These are phyloP conservation scores for Skeletonema marinoi DNA, from an alignment of 108 stramenopile species.

Conservation along the genomic window DNA sequence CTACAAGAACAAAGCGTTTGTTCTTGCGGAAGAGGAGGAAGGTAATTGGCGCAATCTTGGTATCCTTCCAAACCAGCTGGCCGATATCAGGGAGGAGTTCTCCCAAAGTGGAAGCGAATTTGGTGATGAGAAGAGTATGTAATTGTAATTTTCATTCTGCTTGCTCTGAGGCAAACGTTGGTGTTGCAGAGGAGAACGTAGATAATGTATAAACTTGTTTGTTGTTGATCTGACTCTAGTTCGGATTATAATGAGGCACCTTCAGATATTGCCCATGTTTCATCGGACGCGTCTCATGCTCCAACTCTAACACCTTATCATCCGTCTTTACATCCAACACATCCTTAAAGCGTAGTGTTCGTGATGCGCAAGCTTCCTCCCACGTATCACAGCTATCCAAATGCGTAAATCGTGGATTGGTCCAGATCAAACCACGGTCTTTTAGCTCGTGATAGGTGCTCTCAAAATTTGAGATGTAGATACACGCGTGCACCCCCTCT, in stretches of 20 bases:
- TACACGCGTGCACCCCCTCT: conserved; percentile 49
- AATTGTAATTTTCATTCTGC: neutral
- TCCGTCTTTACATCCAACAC: conserved; percentile 35
- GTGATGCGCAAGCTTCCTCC: conserved; percentile 52
- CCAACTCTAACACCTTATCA: conserved; percentile 37
- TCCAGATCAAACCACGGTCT: conserved; percentile 40
- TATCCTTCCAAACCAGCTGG: neutral
- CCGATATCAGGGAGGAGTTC: neutral
- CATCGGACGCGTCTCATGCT: conserved; percentile 53
- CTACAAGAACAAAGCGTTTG: conserved; percentile 13
- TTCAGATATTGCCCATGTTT: conserved; percentile 49
- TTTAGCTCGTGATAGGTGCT: conserved; percentile 23
- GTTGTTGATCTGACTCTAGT: conserved; percentile 2
- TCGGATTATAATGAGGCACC: conserved; percentile 31
- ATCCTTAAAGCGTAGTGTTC: conserved; percentile 53
- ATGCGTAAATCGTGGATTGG: conserved; percentile 54
- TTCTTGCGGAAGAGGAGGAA: conserved; percentile 29
- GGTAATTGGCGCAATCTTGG: conserved; percentile 2
- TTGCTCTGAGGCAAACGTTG: neutral
- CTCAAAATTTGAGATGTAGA: conserved; percentile 46
- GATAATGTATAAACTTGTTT: neutral
- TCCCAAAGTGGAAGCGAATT: neutral
- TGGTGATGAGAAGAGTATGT: neutral
- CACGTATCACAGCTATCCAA: conserved; percentile 63
- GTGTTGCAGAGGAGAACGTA: neutral